phyloP scores from a whole-genome alignment of 179 eudicot genomes.

The Drosera spatulata region DNA sequence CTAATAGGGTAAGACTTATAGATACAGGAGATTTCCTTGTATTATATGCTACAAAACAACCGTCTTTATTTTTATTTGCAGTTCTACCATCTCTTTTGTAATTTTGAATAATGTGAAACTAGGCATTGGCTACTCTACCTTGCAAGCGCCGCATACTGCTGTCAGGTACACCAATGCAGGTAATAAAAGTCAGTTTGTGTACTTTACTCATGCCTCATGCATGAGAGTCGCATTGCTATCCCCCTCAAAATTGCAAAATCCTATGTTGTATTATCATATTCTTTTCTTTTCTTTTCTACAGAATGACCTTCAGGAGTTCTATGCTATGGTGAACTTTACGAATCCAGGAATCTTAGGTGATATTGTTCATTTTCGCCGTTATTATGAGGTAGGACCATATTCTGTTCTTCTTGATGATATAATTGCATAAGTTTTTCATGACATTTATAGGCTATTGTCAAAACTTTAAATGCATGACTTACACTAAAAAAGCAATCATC shows the following conservation, averaged over 20 bases:
- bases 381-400: slow-evolving; percentile 59
- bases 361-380: slow-evolving; percentile 77
- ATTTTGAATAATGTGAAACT: slow-evolving; percentile 1
- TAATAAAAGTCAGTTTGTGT: slow-evolving; percentile 13
- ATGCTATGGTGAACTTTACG: slow-evolving; percentile 92
- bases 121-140: slow-evolving; percentile 90
- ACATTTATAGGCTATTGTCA: no score
- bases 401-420: no score
- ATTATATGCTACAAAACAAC: no score
- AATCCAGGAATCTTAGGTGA: slow-evolving; percentile 98
- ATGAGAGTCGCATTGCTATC: no score
- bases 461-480: no score
- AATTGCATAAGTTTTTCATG: no score
- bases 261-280: background rate
- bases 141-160: slow-evolving; percentile 92
- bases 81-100: background rate
- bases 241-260: background rate
- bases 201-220: no score
- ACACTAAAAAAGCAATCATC: no score
- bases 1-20: slow-evolving; percentile 63
- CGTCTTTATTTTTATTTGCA: no score
- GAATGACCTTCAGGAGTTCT: slow-evolving; percentile 98
- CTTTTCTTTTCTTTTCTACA: slow-evolving; percentile 12
- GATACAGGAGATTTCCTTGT: background rate
- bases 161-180: slow-evolving; percentile 99